Conservation (phyloP, 2,329 filamentous ascomycete species). For the Aspergillus tamarii region DNA sequence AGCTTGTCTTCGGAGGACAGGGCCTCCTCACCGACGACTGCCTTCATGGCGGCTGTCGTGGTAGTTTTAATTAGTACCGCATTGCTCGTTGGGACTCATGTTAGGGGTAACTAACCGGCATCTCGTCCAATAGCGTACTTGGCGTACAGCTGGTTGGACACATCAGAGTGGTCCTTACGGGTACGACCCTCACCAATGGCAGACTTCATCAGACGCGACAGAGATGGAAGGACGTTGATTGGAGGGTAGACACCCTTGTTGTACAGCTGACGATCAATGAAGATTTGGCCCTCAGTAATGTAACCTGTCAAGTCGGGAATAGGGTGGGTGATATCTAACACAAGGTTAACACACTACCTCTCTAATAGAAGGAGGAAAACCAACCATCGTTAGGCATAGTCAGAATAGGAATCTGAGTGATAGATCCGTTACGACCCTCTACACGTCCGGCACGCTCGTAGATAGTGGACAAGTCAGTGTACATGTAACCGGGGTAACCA, state of each 20-base stretch:
- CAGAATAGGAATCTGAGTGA: slow-evolving; percentile 97
- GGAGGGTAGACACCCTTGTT: slow-evolving; percentile 99
- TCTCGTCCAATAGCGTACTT: slow-evolving; percentile 99
- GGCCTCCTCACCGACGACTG: slow-evolving; percentile 97
- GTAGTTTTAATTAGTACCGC: neutral
- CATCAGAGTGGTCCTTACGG: slow-evolving; percentile 94
- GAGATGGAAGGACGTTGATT: slow-evolving; percentile 96
- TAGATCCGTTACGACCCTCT: slow-evolving; percentile 93
- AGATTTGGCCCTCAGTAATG: slow-evolving; percentile 99
- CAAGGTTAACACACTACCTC: slow-evolving; percentile 6
- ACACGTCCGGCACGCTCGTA: slow-evolving; percentile 99
- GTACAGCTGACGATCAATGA: slow-evolving; percentile 87
- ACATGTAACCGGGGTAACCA: slow-evolving; percentile 99
- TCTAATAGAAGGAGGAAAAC: slow-evolving; percentile 15
- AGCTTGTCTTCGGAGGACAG: slow-evolving; percentile 95
- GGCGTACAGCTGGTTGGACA: slow-evolving; percentile 98
- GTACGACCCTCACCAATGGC: slow-evolving; percentile 98
- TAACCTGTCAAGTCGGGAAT: slow-evolving; percentile 99
- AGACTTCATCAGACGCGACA: slow-evolving; percentile 99
- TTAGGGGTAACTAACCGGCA: slow-evolving; percentile 55
- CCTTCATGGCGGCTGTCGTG: slow-evolving; percentile 86
- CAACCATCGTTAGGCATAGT: slow-evolving; percentile 97
- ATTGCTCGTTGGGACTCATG: neutral
- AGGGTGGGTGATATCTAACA: slow-evolving; percentile 89
- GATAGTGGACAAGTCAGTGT: slow-evolving; percentile 99